Evolutionary conservation across 768 basidiomycete species (phyloP).

Genomic region (Melanogaster broomeanus): DNA sequence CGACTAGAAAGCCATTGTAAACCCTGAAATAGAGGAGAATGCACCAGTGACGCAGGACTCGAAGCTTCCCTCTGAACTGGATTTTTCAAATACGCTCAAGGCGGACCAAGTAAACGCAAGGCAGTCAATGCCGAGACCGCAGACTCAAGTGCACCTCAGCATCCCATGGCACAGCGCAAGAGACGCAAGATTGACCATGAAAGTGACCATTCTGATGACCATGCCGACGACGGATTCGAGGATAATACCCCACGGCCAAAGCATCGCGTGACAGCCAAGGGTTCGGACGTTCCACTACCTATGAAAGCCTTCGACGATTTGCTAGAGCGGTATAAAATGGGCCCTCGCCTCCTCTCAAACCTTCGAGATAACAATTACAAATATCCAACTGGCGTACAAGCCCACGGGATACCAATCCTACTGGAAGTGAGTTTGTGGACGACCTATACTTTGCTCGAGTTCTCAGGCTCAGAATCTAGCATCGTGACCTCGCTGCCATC

Average conservation of each 20-base stretch:
- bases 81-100: constrained; percentile 91
- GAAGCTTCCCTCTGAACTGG: constrained; percentile 74
- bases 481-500: constrained; percentile 87
- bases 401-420: constrained; percentile 77
- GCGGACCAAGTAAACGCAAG: constrained; percentile 55
- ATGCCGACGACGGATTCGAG: constrained; percentile 22
- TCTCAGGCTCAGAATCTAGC: constrained; percentile 42
- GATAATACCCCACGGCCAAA: constrained; percentile 30
- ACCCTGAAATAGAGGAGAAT: constrained; percentile 23
- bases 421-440: constrained; percentile 56
- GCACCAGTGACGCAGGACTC: constrained; percentile 30
- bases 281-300: constrained; percentile 63
- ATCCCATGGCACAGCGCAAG: constrained; percentile 20
- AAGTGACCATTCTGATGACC: constrained; percentile 20
- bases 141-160: constrained; percentile 10
- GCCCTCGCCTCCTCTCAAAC: constrained; percentile 65
- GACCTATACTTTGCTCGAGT: background rate
- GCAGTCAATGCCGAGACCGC: constrained; percentile 16
- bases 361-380: constrained; percentile 59
- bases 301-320: constrained; percentile 62
- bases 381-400: constrained; percentile 79
- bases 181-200: constrained; percentile 30
- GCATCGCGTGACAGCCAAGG: constrained; percentile 78
- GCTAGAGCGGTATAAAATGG: constrained; percentile 54
- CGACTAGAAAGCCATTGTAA: constrained; percentile 27